phyloP scores from a whole-genome alignment of 2,329 filamentous ascomycete genomes.

The Leptosphaerulina australis region DNA sequence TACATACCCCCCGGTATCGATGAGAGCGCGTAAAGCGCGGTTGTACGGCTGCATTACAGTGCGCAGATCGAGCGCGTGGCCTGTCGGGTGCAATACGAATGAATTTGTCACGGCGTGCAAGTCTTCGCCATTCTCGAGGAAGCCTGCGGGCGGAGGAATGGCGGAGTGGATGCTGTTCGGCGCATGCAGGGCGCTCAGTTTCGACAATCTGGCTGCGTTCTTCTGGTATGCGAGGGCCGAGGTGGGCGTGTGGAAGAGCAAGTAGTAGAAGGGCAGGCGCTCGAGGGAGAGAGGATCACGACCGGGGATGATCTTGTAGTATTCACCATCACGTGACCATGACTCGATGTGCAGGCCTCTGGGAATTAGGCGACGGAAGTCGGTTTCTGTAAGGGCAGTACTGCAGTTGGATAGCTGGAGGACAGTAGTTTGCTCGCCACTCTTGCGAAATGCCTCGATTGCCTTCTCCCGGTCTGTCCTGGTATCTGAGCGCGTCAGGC shows the following conservation, averaged over 20 bases:
- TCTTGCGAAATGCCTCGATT: slow-evolving; percentile 30
- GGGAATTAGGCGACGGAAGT: slow-evolving; percentile 72
- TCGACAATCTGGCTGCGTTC: slow-evolving; percentile 60
- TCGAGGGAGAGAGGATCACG: slow-evolving; percentile 68
- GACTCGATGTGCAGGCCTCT: slow-evolving; percentile 68
- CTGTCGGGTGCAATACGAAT: slow-evolving; percentile 55
- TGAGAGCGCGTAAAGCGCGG: slow-evolving; percentile 48
- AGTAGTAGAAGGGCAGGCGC: slow-evolving; percentile 68
- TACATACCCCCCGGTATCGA: slow-evolving; percentile 42
- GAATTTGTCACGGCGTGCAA: slow-evolving; percentile 48
- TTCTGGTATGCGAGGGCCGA: slow-evolving; percentile 67
- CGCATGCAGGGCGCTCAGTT: slow-evolving; percentile 53
- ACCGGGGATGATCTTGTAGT: slow-evolving; percentile 68
- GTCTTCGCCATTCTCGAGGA: slow-evolving; percentile 56
- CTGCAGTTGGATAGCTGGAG: slow-evolving; percentile 63
- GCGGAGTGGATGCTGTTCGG: slow-evolving; percentile 52
- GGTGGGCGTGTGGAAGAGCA: slow-evolving; percentile 68
- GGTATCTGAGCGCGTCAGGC: not conserved
- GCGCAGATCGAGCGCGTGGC: slow-evolving; percentile 31
- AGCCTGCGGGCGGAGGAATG: slow-evolving; percentile 52
- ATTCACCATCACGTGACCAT: slow-evolving; percentile 65
- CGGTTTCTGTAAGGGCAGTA: slow-evolving; percentile 63
- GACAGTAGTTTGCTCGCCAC: slow-evolving; percentile 44
- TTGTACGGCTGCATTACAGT: slow-evolving; percentile 48
- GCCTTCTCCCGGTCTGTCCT: slow-evolving; percentile 8